Percentiles rank a stretch among this genome's conserved stretches.
phyloP scores from a whole-genome alignment of 2,329 filamentous ascomycete species.

The Colletotrichum spinosum region DNA sequence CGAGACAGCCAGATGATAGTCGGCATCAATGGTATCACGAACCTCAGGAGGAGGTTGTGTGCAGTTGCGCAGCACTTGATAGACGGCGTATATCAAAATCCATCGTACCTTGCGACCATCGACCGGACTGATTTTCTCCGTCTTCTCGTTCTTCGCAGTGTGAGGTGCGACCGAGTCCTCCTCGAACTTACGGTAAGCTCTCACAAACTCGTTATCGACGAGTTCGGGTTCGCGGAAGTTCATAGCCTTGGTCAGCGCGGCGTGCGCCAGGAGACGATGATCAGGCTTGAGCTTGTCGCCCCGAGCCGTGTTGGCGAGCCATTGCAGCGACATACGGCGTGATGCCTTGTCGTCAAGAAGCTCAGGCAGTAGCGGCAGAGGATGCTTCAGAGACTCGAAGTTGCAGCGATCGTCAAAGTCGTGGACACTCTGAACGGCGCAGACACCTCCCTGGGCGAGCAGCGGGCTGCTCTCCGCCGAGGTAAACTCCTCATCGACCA shows the following conservation, averaged over 20 bases:
- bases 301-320: conserved; percentile 48
- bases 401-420: conserved; percentile 73
- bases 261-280: conserved; percentile 60
- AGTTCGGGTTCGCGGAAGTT: conserved; percentile 55
- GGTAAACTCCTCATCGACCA: conserved; percentile 72
- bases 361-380: conserved; percentile 75
- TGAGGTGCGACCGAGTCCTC: conserved; percentile 63
- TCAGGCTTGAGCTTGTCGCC: conserved; percentile 59
- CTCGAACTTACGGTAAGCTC: conserved; percentile 78
- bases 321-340: conserved; percentile 49
- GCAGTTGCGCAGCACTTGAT: conserved; percentile 78
- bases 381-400: conserved; percentile 70
- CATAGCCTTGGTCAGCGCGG: conserved; percentile 63
- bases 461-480: conserved; percentile 61
- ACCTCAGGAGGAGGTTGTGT: conserved; percentile 72
- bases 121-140: conserved; percentile 66
- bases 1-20: conserved; percentile 67
- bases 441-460: conserved; percentile 74
- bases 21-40: conserved; percentile 63
- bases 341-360: conserved; percentile 43
- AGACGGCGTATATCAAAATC: conserved; percentile 79
- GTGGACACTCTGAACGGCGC: conserved; percentile 74
- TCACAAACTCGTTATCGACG: conserved; percentile 68
- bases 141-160: conserved; percentile 62
- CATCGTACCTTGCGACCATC: conserved; percentile 84